Evolutionary conservation across 2,329 filamentous ascomycete species (phyloP).

Genomic region (Sporothrix sp.): DNA sequence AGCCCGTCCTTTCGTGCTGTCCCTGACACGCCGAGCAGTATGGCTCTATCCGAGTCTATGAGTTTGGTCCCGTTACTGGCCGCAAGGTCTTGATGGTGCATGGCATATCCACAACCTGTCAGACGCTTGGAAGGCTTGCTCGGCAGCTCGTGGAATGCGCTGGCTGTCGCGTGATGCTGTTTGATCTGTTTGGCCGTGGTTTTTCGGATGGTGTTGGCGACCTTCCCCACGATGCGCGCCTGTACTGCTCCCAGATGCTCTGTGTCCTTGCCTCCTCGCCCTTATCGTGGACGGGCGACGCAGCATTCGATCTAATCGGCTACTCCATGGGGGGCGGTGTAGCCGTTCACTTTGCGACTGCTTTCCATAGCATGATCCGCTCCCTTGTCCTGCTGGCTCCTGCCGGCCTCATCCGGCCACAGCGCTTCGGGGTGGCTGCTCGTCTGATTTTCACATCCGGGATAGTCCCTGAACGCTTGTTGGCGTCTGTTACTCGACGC

Average conservation of each 20-base stretch:
- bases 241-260: constrained; percentile 65
- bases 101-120: constrained; percentile 74
- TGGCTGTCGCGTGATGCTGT: constrained; percentile 73
- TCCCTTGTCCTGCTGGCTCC: constrained; percentile 70
- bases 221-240: constrained; percentile 59
- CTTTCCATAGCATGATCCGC: constrained; percentile 60
- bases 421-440: constrained; percentile 40
- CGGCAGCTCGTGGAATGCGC: constrained; percentile 50
- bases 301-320: constrained; percentile 57
- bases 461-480: constrained; percentile 42
- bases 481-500: constrained; percentile 37
- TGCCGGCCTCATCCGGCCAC: constrained; percentile 57
- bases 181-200: constrained; percentile 62
- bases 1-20: background rate
- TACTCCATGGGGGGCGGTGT: constrained; percentile 80
- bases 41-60: constrained; percentile 67
- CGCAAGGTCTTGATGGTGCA: constrained; percentile 69
- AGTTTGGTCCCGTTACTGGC: constrained; percentile 67
- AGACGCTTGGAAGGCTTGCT: constrained; percentile 60
- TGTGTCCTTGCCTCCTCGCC: constrained; percentile 60
- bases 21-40: constrained; percentile 35
- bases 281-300: constrained; percentile 53
- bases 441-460: constrained; percentile 46
- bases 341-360: constrained; percentile 60
- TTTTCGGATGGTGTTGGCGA: constrained; percentile 56